phyloP scores from a whole-genome alignment of 805 yeast genomes.

The Schwanniomyces yamadae region DNA sequence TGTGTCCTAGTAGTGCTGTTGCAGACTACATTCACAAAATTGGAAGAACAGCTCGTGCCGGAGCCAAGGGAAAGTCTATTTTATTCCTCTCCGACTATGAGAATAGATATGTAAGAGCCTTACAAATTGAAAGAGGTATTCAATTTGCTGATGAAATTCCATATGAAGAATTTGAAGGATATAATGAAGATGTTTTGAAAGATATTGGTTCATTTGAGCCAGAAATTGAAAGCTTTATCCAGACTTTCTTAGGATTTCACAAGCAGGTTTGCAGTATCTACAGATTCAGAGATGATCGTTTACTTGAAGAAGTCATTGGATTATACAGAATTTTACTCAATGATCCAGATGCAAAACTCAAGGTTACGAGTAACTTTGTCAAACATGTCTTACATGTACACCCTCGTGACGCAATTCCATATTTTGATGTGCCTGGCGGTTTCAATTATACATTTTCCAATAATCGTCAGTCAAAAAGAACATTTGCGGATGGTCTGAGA shows the following conservation, averaged over 20 bases:
- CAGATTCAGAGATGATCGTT: constrained; percentile 19
- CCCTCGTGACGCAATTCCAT: constrained; percentile 18
- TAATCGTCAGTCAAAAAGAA: constrained; percentile 7
- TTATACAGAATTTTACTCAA: constrained; percentile 19
- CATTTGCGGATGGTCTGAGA: constrained; percentile 7
- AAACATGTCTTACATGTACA: constrained; percentile 26
- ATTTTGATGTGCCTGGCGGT: constrained; percentile 29
- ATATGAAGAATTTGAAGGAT: constrained; percentile 38
- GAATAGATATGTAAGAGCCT: constrained; percentile 48
- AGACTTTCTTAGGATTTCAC: constrained; percentile 28
- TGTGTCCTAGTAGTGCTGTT: constrained; percentile 70
- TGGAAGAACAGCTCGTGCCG: constrained; percentile 96
- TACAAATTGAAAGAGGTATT: constrained; percentile 53
- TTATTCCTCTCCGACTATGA: constrained; percentile 60
- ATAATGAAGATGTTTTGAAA: constrained; percentile 19
- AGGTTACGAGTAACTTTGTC: constrained; percentile 13
- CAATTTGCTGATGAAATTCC: constrained; percentile 44
- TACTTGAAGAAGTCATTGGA: constrained; percentile 31
- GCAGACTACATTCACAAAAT: constrained; percentile 89
- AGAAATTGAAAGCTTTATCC: constrained; percentile 23
- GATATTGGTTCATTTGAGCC: constrained; percentile 17
- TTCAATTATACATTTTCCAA: constrained; percentile 13
- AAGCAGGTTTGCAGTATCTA: constrained; percentile 21
- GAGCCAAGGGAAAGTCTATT: constrained; percentile 70
- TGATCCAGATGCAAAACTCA: constrained; percentile 19